Conservation (phyloP, 1,284 basidiomycete genomes). For the Trichosporon inkin region DNA sequence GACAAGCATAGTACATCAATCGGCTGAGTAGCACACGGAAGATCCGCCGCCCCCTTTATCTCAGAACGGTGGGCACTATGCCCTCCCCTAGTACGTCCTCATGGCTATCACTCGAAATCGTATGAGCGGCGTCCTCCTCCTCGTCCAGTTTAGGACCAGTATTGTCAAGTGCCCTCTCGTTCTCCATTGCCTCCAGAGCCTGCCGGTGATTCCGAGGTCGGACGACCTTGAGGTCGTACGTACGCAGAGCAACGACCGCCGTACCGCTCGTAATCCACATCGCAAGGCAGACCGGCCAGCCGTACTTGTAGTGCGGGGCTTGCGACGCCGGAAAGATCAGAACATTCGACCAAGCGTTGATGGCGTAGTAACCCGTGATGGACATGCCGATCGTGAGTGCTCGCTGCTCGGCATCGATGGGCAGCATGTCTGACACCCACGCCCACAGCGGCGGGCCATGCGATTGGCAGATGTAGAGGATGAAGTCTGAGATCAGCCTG, state of each 20-base stretch:
- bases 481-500: constrained; percentile 30
- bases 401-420: constrained; percentile 43
- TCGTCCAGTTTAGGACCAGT: not conserved
- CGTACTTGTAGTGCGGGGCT: constrained; percentile 40
- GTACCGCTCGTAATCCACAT: constrained; percentile 30
- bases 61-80: not conserved
- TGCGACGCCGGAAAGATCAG: constrained; percentile 41
- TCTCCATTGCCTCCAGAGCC: not conserved
- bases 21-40: no score
- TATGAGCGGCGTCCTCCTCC: not conserved
- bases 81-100: not conserved
- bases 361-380: constrained; percentile 27
- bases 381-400: constrained; percentile 39
- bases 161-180: not conserved
- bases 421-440: constrained; percentile 43
- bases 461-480: constrained; percentile 35
- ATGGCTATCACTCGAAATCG: not conserved
- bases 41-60: not conserved
- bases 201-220: not conserved
- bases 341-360: constrained; percentile 39
- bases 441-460: constrained; percentile 42
- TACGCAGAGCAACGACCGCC: constrained; percentile 21
- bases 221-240: constrained; percentile 21
- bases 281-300: constrained; percentile 39
- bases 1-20: no score